A percentile compares a stretch with the other conserved stretches of the same genome.
phyloP scores from a whole-genome alignment of 2,329 filamentous ascomycete species.

The Gaeumannomyces sp. region DNA sequence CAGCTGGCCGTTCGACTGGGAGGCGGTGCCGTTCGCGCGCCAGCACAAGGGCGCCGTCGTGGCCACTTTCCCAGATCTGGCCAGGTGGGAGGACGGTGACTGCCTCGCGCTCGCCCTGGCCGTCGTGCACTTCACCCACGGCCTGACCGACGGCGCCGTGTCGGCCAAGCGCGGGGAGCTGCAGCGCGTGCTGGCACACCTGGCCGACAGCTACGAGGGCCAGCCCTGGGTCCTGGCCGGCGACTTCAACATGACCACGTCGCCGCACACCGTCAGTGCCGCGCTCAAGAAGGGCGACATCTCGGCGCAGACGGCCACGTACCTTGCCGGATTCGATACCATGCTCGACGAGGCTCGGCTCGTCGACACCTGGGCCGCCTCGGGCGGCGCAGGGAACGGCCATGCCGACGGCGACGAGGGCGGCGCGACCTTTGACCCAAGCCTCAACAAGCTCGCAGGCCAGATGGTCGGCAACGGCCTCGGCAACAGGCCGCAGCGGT shows the following conservation, averaged over 20 bases:
- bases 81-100: constrained; percentile 18
- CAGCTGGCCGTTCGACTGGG: constrained; percentile 49
- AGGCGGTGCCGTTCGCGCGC: constrained; percentile 44
- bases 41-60: constrained; percentile 54
- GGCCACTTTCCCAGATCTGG: constrained; percentile 30
- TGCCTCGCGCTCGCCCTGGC: constrained; percentile 42
- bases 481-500: constrained; percentile 55
- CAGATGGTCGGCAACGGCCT: constrained; percentile 38
- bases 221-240: constrained; percentile 53
- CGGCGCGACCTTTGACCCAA: constrained; percentile 60
- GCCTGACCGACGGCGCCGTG: constrained; percentile 53
- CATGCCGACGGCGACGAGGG: constrained; percentile 39
- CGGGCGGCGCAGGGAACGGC: constrained; percentile 33
- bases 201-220: constrained; percentile 33
- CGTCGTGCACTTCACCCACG: constrained; percentile 55
- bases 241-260: constrained; percentile 60
- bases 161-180: constrained; percentile 51
- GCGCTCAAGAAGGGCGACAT: constrained; percentile 48
- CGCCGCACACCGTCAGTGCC: constrained; percentile 45
- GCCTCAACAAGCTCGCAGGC: constrained; percentile 48
- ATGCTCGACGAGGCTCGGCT: constrained; percentile 40
- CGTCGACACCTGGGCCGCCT: constrained; percentile 45
- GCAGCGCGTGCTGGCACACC: constrained; percentile 39
- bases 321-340: constrained; percentile 39
- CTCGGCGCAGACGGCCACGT: constrained; percentile 38